Base-by-base conservation (phyloP, 1,139 yeast species). In the Diutina sp. region DNA sequence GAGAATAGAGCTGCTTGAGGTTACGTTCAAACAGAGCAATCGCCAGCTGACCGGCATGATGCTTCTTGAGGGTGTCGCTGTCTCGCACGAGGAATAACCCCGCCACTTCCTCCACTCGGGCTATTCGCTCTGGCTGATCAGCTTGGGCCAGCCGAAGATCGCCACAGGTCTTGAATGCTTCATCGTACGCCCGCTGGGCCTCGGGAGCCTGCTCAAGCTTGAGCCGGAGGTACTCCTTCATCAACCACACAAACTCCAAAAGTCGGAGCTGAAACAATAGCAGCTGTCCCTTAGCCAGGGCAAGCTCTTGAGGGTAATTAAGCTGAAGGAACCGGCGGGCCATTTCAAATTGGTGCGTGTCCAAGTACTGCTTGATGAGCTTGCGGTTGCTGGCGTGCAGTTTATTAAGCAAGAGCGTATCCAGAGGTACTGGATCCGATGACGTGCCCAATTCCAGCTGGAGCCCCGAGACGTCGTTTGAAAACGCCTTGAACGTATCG, bases 401-500 rank as follows among this genome's bases (percentile, higher is more conserved):
- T 67, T 57, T 64, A 46, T 12, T 59, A 55, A 32, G 62, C 63
- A 18, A 56, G 54, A 46, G 57, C 58, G 21, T 53, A 55, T n/a
- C 47, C 51, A 21, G 60, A 59, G 21, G 58, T 60, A 2, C 62
- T n/a, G 6, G 41, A 12, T 35, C 41, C 14, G 41, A 64, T 8
- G 47, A 48, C 5, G 54, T 44, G 18, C 58, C 57, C 21, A 65
- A 60, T 58, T 69, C 70, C 16, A 64, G 58, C 7, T 65, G 62
- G 50, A 83, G 67, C 60, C 80, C 89, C 30, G 70, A 67, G 16
- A 65, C 55, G 54, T 67, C 70, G 3, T 56, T 53, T 32, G 78
- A 70, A 62, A 90, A 84, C 0, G 89, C 83, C 57, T 77, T 77
- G 9, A 85, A 82, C 0, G 90, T 82, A 54, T 85, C 85, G 57